Evolutionary conservation across 441 rosid genomes (phyloP).

Genomic region (Populus hybrid): DNA sequence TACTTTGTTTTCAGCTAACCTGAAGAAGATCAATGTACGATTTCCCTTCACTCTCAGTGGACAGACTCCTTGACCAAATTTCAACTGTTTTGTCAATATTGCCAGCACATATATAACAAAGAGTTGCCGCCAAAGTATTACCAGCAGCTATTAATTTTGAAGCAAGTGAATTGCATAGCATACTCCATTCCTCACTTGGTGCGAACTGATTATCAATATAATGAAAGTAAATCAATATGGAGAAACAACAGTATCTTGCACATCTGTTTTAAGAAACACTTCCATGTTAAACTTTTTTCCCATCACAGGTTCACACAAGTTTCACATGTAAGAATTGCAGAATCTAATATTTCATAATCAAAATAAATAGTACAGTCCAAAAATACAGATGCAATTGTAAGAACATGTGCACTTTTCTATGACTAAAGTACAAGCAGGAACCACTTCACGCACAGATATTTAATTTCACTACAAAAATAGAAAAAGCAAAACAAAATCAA

Average conservation of each 20-base stretch:
- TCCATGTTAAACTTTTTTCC: neutral
- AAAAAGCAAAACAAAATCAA: neutral
- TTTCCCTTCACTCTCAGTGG: constrained; percentile 63
- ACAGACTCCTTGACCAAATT: constrained; percentile 93
- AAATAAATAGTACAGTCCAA: neutral
- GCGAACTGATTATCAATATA: constrained; percentile 62
- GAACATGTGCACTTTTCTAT: neutral
- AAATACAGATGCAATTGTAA: neutral
- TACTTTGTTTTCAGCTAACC: constrained; percentile 39
- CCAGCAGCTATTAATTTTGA: constrained; percentile 74
- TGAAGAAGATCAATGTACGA: constrained; percentile 87
- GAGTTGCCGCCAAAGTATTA: constrained; percentile 82
- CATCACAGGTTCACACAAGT: neutral
- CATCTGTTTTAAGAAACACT: neutral
- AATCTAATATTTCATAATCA: neutral
- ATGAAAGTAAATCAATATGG: constrained; percentile 12
- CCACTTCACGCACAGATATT: neutral
- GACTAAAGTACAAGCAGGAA: neutral
- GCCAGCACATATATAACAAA: constrained; percentile 94
- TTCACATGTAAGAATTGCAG: neutral
- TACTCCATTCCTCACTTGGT: constrained; percentile 84
- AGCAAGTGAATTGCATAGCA: constrained; percentile 82
- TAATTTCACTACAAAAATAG: neutral
- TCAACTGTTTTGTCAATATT: constrained; percentile 97
- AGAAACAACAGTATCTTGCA: neutral